These are phyloP conservation scores for Stachybotrys chartarum DNA, from an alignment of 2,329 filamentous ascomycete genomes.

Conservation along the genomic window DNA sequence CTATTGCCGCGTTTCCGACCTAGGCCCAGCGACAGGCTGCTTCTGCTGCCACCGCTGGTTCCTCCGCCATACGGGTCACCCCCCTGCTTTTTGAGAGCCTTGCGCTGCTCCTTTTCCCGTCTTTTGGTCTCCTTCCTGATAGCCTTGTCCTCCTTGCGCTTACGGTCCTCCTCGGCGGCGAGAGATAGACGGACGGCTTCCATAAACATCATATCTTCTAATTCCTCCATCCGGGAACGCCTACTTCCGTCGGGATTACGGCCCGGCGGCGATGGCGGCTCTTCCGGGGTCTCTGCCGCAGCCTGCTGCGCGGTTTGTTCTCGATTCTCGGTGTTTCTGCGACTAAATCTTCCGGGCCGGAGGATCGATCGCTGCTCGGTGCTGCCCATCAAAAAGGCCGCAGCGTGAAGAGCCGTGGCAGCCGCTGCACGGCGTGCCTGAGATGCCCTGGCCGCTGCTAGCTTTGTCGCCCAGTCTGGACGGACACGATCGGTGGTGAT, in stretches of 20 bases:
- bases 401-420: slow-evolving; percentile 88
- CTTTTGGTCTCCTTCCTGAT: slow-evolving; percentile 72
- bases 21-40: slow-evolving; percentile 55
- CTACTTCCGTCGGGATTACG: slow-evolving; percentile 16
- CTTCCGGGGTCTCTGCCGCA: slow-evolving; percentile 2
- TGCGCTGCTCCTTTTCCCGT: slow-evolving; percentile 76
- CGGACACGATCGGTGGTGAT: slow-evolving; percentile 89
- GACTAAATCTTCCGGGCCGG: slow-evolving; percentile 42
- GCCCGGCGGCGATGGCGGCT: slow-evolving; percentile 4
- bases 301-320: slow-evolving; percentile 10
- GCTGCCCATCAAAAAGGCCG: slow-evolving; percentile 81
- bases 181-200: slow-evolving; percentile 88
- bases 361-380: slow-evolving; percentile 41
- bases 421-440: slow-evolving; percentile 82
- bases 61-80: slow-evolving; percentile 27
- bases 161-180: slow-evolving; percentile 89
- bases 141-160: slow-evolving; percentile 58
- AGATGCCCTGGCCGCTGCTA: slow-evolving; percentile 77
- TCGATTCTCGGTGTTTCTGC: slow-evolving; percentile 41
- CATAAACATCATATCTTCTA: slow-evolving; percentile 98
- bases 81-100: slow-evolving; percentile 58
- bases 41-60: slow-evolving; percentile 46
- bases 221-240: slow-evolving; percentile 64
- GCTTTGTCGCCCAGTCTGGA: slow-evolving; percentile 89
- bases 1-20: slow-evolving; percentile 55